phyloP scores from a whole-genome alignment of 2,329 filamentous ascomycete genomes.

The Fusarium continuum region DNA sequence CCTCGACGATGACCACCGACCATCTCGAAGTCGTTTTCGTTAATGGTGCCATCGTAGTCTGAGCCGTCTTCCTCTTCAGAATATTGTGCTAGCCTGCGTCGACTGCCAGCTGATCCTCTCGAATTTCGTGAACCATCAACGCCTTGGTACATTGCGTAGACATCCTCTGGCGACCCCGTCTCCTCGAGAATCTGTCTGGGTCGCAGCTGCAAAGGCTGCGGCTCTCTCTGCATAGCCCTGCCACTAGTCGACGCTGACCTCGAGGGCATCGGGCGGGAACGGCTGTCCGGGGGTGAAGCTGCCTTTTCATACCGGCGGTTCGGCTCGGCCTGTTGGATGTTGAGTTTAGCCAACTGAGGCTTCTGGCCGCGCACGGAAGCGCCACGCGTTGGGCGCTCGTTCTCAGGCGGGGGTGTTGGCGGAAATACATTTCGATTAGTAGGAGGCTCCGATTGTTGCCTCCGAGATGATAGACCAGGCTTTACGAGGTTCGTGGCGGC shows the following conservation, averaged over 20 bases:
- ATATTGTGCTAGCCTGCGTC: slow-evolving; percentile 65
- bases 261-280: slow-evolving; percentile 46
- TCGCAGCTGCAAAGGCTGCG: slow-evolving; percentile 43
- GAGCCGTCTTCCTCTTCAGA: slow-evolving; percentile 86
- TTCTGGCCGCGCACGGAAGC: slow-evolving; percentile 70
- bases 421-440: slow-evolving; percentile 85
- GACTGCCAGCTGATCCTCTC: slow-evolving; percentile 46
- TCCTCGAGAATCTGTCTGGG: slow-evolving; percentile 57
- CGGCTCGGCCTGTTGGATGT: slow-evolving; percentile 63
- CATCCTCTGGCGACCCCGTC: slow-evolving; percentile 71
- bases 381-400: slow-evolving; percentile 72
- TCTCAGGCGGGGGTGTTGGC: slow-evolving; percentile 96
- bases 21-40: slow-evolving; percentile 85
- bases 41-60: slow-evolving; percentile 71
- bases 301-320: slow-evolving; percentile 65
- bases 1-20: slow-evolving; percentile 64
- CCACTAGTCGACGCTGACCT: slow-evolving; percentile 59
- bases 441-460: slow-evolving; percentile 87
- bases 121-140: slow-evolving; percentile 51
- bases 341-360: slow-evolving; percentile 69
- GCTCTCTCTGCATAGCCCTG: slow-evolving; percentile 54
- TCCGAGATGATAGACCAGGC: slow-evolving; percentile 79
- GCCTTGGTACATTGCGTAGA: slow-evolving; percentile 70
- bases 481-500: slow-evolving; percentile 94
- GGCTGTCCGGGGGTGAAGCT: slow-evolving; percentile 55